Percentiles rank a stretch among this genome's conserved stretches.
Conservation (phyloP, 2,329 filamentous ascomycete genomes). For the Sarocladium kiliense region DNA sequence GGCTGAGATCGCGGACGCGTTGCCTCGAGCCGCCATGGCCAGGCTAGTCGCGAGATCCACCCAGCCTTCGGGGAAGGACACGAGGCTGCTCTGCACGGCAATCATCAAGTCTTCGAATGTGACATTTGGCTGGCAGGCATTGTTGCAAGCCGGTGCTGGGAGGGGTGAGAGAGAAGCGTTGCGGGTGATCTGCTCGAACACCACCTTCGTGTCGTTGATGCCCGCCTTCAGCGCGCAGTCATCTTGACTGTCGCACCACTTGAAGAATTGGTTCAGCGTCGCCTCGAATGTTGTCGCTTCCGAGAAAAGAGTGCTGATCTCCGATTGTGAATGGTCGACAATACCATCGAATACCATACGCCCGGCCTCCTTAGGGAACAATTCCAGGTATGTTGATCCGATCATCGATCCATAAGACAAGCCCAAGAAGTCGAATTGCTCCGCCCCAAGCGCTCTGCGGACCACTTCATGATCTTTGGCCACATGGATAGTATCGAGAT, state of each 20-base stretch:
- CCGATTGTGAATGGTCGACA: constrained; percentile 19
- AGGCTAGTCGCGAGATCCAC: constrained; percentile 12
- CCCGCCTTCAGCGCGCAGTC: constrained; percentile 16
- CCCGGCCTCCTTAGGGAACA: constrained; percentile 21
- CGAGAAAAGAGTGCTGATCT: constrained; percentile 13
- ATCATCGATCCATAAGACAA: constrained; percentile 31
- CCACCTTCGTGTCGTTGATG: constrained; percentile 10
- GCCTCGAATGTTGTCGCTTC: constrained; percentile 15
- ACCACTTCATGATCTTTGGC: constrained; percentile 20
- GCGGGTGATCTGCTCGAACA: constrained; percentile 14
- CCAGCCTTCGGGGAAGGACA: constrained; percentile 13
- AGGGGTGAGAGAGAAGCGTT: constrained; percentile 14
- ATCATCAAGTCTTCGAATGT: constrained; percentile 19
- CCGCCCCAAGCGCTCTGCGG: constrained; percentile 15
- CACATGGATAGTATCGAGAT: constrained; percentile 18
- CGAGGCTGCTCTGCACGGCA: constrained; percentile 12
- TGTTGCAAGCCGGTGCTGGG: constrained; percentile 9
- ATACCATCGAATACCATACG: constrained; percentile 23
- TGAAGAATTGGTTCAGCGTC: constrained; percentile 16
- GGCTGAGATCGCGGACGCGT: constrained; percentile 16
- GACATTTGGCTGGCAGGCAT: constrained; percentile 14
- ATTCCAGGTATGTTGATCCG: constrained; percentile 25
- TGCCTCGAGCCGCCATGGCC: constrained; percentile 14
- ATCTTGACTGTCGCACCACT: constrained; percentile 16
- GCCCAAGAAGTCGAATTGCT: constrained; percentile 27